These are phyloP conservation scores for Lathyrus aphaca DNA, from an alignment of 306 rosid species.

Conservation along the genomic window DNA sequence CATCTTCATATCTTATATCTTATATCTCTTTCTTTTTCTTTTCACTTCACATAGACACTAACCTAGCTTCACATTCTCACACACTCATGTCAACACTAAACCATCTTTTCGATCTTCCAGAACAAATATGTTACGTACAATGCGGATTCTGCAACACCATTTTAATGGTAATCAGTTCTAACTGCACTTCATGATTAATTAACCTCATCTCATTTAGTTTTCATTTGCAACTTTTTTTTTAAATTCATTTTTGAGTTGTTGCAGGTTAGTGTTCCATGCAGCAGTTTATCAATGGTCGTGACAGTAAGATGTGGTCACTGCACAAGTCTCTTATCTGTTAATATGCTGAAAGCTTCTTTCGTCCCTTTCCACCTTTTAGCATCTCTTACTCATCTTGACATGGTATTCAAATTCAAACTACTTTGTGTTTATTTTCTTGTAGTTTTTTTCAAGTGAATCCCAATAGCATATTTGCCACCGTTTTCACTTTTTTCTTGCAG, in stretches of 20 bases:
- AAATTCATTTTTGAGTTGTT: conserved; percentile 6
- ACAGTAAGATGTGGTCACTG: conserved; percentile 96
- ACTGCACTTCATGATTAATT: conserved; percentile 25
- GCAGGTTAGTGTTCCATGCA: conserved; percentile 95
- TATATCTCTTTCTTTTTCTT: conserved; percentile 21
- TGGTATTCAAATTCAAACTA: neutral
- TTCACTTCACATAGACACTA: conserved; percentile 2
- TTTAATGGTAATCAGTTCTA: conserved; percentile 55
- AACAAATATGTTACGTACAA: conserved; percentile 84
- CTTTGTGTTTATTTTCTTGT: conserved; percentile 8
- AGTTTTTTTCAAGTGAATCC: neutral
- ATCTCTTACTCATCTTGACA: conserved; percentile 61
- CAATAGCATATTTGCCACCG: neutral
- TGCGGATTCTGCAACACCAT: conserved; percentile 87
- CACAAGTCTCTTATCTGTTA: conserved; percentile 79
- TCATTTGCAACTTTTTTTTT: neutral
- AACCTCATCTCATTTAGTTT: neutral
- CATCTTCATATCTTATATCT: conserved; percentile 30
- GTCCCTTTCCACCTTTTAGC: conserved; percentile 80
- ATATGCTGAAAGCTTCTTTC: conserved; percentile 85
- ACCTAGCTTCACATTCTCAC: neutral
- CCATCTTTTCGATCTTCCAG: conserved; percentile 78
- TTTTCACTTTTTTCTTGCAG: conserved; percentile 44
- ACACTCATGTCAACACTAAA: conserved; percentile 60
- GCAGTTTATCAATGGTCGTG: conserved; percentile 84